Percentiles rank a stretch among this genome's conserved stretches.
Conservation (phyloP, 768 basidiomycete species). For the Mycena maculata region DNA sequence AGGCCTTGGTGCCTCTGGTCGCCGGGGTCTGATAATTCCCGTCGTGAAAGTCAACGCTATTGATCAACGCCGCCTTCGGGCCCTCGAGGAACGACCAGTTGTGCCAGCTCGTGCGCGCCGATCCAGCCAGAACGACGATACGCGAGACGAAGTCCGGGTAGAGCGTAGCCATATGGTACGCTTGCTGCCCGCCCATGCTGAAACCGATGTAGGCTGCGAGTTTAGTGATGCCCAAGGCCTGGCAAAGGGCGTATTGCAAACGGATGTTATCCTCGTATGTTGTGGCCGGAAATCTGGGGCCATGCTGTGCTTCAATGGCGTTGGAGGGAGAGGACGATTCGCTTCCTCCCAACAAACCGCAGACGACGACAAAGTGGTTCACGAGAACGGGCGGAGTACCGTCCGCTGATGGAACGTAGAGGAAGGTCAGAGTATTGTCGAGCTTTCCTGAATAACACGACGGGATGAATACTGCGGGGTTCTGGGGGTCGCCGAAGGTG, state of each 20-base stretch:
- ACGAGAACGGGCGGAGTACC: conserved; percentile 20
- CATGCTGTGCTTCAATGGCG: conserved; percentile 15
- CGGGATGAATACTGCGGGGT: conserved; percentile 30
- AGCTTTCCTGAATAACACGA: conserved; percentile 27
- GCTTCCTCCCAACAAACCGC: conserved; percentile 31
- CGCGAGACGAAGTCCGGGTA: conserved; percentile 31
- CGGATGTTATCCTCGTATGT: conserved; percentile 35
- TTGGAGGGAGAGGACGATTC: conserved; percentile 33
- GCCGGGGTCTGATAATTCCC: conserved; percentile 28
- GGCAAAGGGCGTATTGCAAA: conserved; percentile 26
- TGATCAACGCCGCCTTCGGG: conserved; percentile 33
- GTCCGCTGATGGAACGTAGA: conserved; percentile 18
- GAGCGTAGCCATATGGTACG: conserved; percentile 32
- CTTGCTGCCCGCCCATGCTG: conserved; percentile 35
- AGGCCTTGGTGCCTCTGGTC: conserved; percentile 28
- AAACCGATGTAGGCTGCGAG: conserved; percentile 33
- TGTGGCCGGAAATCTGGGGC: conserved; percentile 5
- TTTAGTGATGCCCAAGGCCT: conserved; percentile 20
- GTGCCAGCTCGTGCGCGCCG: conserved; percentile 34
- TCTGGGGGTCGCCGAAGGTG: conserved; percentile 28
- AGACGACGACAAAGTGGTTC: conserved; percentile 28
- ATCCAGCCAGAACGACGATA: conserved; percentile 31
- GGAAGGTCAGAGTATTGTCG: conserved; percentile 28
- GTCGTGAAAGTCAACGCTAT: conserved; percentile 34
- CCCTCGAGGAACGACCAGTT: conserved; percentile 36